Evolutionary conservation across 371 early-diverging fungal genomes (phyloP).

Genomic region (Mortierella sp.): DNA sequence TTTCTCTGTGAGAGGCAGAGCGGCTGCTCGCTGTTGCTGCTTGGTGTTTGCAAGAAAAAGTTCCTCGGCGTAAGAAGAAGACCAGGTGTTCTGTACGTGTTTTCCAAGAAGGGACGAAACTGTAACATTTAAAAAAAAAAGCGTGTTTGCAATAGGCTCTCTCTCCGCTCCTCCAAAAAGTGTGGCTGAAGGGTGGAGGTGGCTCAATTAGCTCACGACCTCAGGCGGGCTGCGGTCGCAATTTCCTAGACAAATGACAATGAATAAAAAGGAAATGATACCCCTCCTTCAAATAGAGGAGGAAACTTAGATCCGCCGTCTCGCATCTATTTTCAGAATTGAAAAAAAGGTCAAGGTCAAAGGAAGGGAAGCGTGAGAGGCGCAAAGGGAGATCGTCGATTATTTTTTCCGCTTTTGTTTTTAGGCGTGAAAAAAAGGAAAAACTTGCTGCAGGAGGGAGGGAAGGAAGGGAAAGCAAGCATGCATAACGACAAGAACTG

Average conservation of each 20-base stretch:
- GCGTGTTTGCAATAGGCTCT: not conserved
- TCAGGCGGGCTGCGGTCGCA: not conserved
- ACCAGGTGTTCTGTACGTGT: not conserved
- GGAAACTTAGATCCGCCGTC: not conserved
- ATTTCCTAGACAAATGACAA: not conserved
- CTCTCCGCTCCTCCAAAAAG: not conserved
- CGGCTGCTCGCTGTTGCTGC: too few relatives aligned
- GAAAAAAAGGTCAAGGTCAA: not conserved
- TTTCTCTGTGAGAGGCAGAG: too few relatives aligned
- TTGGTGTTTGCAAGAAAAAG: too few relatives aligned
- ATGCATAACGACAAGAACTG: not conserved
- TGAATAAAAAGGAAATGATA: not conserved
- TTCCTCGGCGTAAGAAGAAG: not conserved
- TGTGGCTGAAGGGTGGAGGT: conserved; percentile 1
- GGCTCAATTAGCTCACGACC: too few relatives aligned
- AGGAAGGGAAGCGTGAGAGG: not conserved
- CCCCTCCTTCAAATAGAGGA: not conserved
- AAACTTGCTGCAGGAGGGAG: not conserved
- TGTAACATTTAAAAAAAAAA: not conserved
- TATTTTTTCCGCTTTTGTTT: not conserved
- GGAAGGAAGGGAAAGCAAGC: not conserved
- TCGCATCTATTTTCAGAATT: not conserved
- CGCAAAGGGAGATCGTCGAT: not conserved
- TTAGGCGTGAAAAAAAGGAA: not conserved
- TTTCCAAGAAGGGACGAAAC: not conserved